Evolutionary conservation across 352 stramenopile species (phyloP).

Genomic region (Saprolegnia diclina): DNA sequence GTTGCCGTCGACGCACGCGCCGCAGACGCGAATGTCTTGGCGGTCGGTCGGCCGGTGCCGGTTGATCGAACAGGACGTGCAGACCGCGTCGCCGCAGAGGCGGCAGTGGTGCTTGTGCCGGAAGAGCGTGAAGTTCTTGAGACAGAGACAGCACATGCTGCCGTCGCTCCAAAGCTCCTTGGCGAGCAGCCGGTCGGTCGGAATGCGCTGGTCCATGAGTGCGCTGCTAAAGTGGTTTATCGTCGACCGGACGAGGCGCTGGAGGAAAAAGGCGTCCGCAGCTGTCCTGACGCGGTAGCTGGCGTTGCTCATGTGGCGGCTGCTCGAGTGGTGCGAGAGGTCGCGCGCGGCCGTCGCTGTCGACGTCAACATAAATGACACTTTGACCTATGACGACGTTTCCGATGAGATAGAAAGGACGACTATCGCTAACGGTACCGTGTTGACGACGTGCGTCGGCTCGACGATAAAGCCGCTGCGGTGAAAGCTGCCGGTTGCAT

Average conservation of each 20-base stretch:
- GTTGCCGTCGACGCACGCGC: slow-evolving; percentile 9
- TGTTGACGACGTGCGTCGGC: slow-evolving; percentile 4
- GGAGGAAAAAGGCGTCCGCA: slow-evolving; percentile 12
- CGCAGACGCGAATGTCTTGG: slow-evolving; percentile 9
- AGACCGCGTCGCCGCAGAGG: slow-evolving; percentile 63
- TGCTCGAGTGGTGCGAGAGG: background rate
- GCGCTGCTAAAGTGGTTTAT: slow-evolving; percentile 6
- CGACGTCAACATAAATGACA: slow-evolving; percentile 9
- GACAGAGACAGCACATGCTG: slow-evolving; percentile 35
- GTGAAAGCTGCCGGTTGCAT: slow-evolving; percentile 1
- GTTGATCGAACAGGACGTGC: slow-evolving; percentile 55
- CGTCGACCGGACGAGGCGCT: slow-evolving; percentile 12
- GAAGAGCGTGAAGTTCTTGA: slow-evolving; percentile 56
- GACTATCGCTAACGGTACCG: background rate
- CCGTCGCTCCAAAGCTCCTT: slow-evolving; percentile 16
- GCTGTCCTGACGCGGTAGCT: slow-evolving; percentile 8
- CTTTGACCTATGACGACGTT: background rate
- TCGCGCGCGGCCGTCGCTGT: background rate
- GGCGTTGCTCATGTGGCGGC: background rate
- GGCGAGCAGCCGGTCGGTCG: background rate
- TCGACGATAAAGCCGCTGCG: slow-evolving; percentile 20
- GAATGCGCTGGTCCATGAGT: slow-evolving; percentile 12
- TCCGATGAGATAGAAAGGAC: background rate
- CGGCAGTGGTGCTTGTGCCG: slow-evolving; percentile 75
- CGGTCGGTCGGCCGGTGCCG: slow-evolving; percentile 4